Evolutionary conservation across 2,329 filamentous ascomycete species (phyloP), one percentile per base, ranked within the genome.

Genomic region (Cercospora zeae-maydis): DNA sequence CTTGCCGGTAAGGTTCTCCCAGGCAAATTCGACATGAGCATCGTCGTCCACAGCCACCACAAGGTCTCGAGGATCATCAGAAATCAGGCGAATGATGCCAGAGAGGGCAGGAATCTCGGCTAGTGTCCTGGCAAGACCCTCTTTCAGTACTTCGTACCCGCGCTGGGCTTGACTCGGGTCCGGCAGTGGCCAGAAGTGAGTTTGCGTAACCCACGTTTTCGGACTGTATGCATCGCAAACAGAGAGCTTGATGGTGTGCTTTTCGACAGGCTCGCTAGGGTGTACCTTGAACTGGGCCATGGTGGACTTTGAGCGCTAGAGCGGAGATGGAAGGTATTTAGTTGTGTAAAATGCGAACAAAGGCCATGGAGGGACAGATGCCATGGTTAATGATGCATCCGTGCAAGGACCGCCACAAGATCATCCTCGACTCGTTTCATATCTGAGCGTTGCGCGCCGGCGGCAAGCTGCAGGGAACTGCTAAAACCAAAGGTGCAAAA

Each of bases 161-260:
- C 58, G 37, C n/a, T 47, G 21, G 14, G 36, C 53, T 31, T 45
- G 36, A 10, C 13, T 53, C 39, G 16, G 13, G 34, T 59, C 36
- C 16, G 27, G 24, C 37, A 64, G 30, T 30, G 61, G 49, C 64
- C 64, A 68, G 59, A 68, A 68, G 39, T 61, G 59, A 16, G 59
- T 58, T 53, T 66, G 64, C 56, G 57, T 64, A 9, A 66, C 64
- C 66, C 66, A 68, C 11, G 61, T 52, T 51, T 66, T 68, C 2
- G 66, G 66, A 14, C 45, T 45, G 58, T 66, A 66, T 6, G 54
- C 64, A 54, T 68, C 66, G 45, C 62, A 63, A 21, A 66, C 56
- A 8, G 66, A 68, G 30, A 66, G 54, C 30, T 64, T 60, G 49
- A 68, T 63, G 14, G 37, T 37, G 16, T 65, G 54, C 19, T 58